Base-by-base conservation (phyloP, 2,329 filamentous ascomycete genomes). In the Sclerotinia glacialis region DNA sequence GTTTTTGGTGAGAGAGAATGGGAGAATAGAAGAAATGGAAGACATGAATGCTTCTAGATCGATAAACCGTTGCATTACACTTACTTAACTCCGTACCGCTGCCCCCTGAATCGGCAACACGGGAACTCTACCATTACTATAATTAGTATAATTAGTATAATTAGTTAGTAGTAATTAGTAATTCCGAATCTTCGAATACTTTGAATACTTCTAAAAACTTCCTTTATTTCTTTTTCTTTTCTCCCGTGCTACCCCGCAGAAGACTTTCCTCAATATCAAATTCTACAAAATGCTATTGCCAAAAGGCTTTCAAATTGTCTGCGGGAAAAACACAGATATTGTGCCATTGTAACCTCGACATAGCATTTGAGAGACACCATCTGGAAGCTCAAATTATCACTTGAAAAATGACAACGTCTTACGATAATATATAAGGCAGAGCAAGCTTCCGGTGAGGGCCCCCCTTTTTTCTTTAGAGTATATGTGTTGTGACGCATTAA, bases 401-500 rank as follows among this genome's bases (percentile, higher is more conserved):
- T 21, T 46, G 56, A 46, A 59, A 34, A 59, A 34, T 34, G 40
- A 59, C 26, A 59, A 7, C 40, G 28, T 59, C 6, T 28, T 12
- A 12, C 6, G 23, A 21, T 5, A 3, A 53, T 18, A 11, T 40
- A 9, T 3, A 12, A 40, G 31, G 52, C 37, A 60, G 56, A 34
- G 40, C n/a, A 37, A 52, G n/a, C 53, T 46, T 46, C 49, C 60
- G 37, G 31, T 28, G 21, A n/a, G 34, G 16, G 9, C 46, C 21
- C 46, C 44, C 44, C 21, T 40, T 40, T 31, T 46, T n/a, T 42
- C 40, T 37, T 42, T 50, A 21, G 21, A 18, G 37, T n/a, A 21
- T 47, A 42, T 59, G 23, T 26, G 12, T 37, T 37, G 47, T 40
- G 50, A 40, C 28, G 61, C 61, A 64, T 47, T 47, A 47, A 64